Conservation (phyloP, 345 rosid genomes). For the Salix brachista region DNA sequence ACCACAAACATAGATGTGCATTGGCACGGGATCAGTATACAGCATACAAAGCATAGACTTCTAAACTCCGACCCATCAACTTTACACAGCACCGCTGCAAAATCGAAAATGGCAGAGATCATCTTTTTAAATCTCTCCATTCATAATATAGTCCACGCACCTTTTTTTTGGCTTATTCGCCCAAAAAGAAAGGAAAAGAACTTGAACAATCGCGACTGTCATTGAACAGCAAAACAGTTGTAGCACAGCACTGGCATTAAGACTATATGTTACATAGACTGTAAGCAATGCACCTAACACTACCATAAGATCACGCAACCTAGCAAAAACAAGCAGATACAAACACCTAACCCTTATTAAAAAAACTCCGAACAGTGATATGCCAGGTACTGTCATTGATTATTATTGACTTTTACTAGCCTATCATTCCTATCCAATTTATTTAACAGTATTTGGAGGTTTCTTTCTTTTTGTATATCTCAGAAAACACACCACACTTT, state of each 20-base stretch:
- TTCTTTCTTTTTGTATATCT: not conserved
- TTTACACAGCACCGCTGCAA: not conserved
- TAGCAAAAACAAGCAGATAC: constrained; percentile 15
- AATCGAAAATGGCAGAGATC: not conserved
- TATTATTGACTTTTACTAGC: not conserved
- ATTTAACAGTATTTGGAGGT: not conserved
- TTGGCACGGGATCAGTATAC: not conserved
- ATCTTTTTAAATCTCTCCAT: not conserved
- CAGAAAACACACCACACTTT: not conserved
- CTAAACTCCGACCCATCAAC: not conserved
- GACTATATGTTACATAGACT: not conserved
- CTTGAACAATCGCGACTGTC: not conserved
- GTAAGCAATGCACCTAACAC: constrained; percentile 28
- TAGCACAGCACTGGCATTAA: not conserved
- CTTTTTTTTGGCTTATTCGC: not conserved
- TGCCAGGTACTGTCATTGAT: not conserved
- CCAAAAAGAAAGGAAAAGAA: not conserved
- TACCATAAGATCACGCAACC: constrained; percentile 40
- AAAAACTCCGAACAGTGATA: not conserved
- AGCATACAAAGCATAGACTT: not conserved
- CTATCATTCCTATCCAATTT: not conserved
- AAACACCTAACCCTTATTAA: constrained; percentile 15
- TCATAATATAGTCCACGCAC: not conserved
- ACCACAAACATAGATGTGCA: not conserved
- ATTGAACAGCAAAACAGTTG: not conserved